These are phyloP conservation scores for Russula compacta DNA, from an alignment of 768 basidiomycete genomes.

Conservation along the genomic window DNA sequence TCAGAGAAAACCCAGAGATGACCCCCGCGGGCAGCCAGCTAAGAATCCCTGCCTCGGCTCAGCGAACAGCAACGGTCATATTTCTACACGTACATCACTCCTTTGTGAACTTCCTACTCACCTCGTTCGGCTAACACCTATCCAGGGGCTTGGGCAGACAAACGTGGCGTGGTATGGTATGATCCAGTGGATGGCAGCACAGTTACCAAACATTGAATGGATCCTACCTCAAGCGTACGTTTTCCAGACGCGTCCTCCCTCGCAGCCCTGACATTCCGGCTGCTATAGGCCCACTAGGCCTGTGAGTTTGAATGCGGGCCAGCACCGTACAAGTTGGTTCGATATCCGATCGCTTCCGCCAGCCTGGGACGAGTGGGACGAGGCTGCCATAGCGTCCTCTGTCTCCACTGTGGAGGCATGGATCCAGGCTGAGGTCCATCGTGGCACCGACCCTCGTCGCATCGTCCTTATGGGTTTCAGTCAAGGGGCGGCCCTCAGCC, in stretches of 20 bases:
- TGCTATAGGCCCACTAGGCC: slow-evolving; percentile 24
- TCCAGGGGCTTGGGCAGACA: slow-evolving; percentile 35
- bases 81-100: slow-evolving; percentile 25
- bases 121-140: background rate
- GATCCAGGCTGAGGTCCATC: slow-evolving; percentile 31
- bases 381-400: slow-evolving; percentile 28
- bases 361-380: slow-evolving; percentile 30
- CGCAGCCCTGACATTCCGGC: background rate
- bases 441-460: slow-evolving; percentile 29
- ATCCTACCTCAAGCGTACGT: slow-evolving; percentile 37
- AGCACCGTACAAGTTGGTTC: slow-evolving; percentile 35
- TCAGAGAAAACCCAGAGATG: background rate
- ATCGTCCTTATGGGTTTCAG: slow-evolving; percentile 37
- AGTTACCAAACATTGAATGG: slow-evolving; percentile 35
- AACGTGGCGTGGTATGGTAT: slow-evolving; percentile 31
- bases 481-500: slow-evolving; percentile 34
- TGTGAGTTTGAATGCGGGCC: slow-evolving; percentile 26
- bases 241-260: background rate
- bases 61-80: slow-evolving; percentile 24
- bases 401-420: slow-evolving; percentile 31
- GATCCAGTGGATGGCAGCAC: slow-evolving; percentile 28
- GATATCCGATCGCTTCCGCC: slow-evolving; percentile 33
- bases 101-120: background rate
- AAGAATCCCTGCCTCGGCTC: slow-evolving; percentile 14
- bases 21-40: background rate